These are phyloP conservation scores for Candida freyschussii DNA, from an alignment of 1,139 yeast species.

Conservation along the genomic window DNA sequence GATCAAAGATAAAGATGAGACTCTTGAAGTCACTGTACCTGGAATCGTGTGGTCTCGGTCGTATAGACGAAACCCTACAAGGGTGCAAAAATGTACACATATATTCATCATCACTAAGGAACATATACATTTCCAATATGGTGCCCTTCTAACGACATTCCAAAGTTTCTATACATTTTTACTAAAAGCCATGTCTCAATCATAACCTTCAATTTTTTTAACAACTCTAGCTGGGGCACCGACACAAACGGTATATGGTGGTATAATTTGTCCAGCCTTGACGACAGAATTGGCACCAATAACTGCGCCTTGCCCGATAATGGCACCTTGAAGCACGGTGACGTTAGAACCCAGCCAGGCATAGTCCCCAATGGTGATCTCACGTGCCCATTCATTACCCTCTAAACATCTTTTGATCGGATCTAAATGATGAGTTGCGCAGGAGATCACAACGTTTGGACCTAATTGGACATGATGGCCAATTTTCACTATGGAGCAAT, in stretches of 20 bases:
- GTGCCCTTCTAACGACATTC: conserved; percentile 12
- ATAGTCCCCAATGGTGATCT: conserved; percentile 54
- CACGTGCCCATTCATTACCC: conserved; percentile 48
- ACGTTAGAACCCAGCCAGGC: conserved; percentile 64
- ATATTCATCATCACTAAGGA: conserved; percentile 11
- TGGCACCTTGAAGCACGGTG: conserved; percentile 59
- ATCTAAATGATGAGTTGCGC: conserved; percentile 63
- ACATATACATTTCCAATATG: conserved; percentile 18
- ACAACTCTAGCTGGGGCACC: conserved; percentile 59
- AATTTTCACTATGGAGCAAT: conserved; percentile 54
- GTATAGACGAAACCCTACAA: conserved; percentile 25
- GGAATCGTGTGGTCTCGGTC: conserved; percentile 31
- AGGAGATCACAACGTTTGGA: conserved; percentile 55
- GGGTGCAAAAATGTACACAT: conserved; percentile 6
- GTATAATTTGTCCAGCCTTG: conserved; percentile 41
- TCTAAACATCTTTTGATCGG: conserved; percentile 38
- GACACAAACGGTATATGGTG: conserved; percentile 47
- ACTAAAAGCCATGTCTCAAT: conserved; percentile 1
- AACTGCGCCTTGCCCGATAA: conserved; percentile 57
- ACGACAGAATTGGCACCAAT: conserved; percentile 69
- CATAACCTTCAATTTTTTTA: conserved; percentile 22
- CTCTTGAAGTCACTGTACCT: conserved; percentile 20
- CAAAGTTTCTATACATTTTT: conserved; percentile 22
- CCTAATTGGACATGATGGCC: conserved; percentile 60
- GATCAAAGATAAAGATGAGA: conserved; percentile 1